These are phyloP conservation scores for Medicago arabica DNA, from an alignment of 306 rosid genomes.

Conservation along the genomic window DNA sequence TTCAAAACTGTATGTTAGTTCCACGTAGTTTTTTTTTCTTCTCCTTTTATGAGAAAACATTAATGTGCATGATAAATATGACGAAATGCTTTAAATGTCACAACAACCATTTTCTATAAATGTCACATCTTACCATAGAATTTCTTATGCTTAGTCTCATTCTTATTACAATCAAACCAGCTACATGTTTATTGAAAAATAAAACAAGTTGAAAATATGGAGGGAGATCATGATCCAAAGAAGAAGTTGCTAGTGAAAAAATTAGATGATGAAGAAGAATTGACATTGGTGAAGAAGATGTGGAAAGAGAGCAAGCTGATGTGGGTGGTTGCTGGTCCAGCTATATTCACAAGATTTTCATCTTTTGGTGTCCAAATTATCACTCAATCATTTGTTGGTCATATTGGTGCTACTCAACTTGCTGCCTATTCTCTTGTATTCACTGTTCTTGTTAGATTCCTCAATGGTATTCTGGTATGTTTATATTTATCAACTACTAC, in stretches of 20 bases:
- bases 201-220: slow-evolving; percentile 17
- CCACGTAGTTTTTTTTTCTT: too few species aligned
- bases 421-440: slow-evolving; percentile 58
- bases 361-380: slow-evolving; percentile 55
- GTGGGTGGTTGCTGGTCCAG: slow-evolving; percentile 61
- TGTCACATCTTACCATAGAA: too few species aligned
- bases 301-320: slow-evolving; percentile 53
- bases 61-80: too few species aligned
- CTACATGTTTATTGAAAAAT: too few species aligned
- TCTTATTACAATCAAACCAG: neutral
- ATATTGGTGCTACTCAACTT: slow-evolving; percentile 49
- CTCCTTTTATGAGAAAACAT: too few species aligned
- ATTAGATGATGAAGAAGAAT: slow-evolving; percentile 15
- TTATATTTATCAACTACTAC: neutral
- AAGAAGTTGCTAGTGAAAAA: slow-evolving; percentile 26
- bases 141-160: too few species aligned
- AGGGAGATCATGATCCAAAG: slow-evolving; percentile 4
- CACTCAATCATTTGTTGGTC: slow-evolving; percentile 57
- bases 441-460: slow-evolving; percentile 49
- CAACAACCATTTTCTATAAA: too few species aligned
- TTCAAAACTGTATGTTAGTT: too few species aligned
- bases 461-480: slow-evolving; percentile 55
- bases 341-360: slow-evolving; percentile 47
- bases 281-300: slow-evolving; percentile 33
- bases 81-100: too few species aligned